Base-by-base conservation (phyloP, 1,284 basidiomycete species). In the Taiwanofungus camphoratus region DNA sequence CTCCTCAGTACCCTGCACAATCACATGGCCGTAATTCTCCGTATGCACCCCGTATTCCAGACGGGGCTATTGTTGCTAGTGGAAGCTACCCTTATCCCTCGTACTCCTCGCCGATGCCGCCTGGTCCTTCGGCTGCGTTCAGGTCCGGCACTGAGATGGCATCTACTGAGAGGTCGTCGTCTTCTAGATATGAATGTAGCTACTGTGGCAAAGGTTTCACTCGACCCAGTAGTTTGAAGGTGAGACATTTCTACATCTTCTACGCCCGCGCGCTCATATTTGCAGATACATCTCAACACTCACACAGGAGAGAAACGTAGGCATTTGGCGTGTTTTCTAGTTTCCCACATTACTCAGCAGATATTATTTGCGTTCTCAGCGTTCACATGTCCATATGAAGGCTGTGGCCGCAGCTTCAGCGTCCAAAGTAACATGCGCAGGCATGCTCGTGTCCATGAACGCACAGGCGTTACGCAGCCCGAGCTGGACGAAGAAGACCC, bases 371-470 rank as follows among this genome's bases (percentile, higher is more conserved):
- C 39, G 34, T 47, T 45, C 51, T 31, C 62, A 89, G 87, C 87
- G 15, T 88, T 85, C 64, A 67, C 73, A 42, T 90, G 87, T 60
- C 79, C 86, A 12, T 75, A 79, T 44, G 77, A 82, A 47, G 77
- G 76, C 46, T 90, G 87, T 62, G 82, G 83, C 6, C 78, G 87
- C 41, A 79, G 79, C 57, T 90, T 90, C 64, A 88, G 85, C 59
- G 87, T 90, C 41, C 76, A 88, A 57, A 88, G 85, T 61, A 90
- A 90, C 68, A 90, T 90, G 87, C 82, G 87, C 47, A 73, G 87
- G 44, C 87, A 90, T 60, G 79, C 84, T 44, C 77, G 86, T 45
- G 81, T 83, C 18, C 86, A 89, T 56, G 69, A 63, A 21, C 55
- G 59, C n/a, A 50, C 50, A 1, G 45, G 54, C 21, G 57, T 53